These are phyloP conservation scores for Trichoderma semiorbis DNA, from an alignment of 2,329 filamentous ascomycete species.

Conservation along the genomic window DNA sequence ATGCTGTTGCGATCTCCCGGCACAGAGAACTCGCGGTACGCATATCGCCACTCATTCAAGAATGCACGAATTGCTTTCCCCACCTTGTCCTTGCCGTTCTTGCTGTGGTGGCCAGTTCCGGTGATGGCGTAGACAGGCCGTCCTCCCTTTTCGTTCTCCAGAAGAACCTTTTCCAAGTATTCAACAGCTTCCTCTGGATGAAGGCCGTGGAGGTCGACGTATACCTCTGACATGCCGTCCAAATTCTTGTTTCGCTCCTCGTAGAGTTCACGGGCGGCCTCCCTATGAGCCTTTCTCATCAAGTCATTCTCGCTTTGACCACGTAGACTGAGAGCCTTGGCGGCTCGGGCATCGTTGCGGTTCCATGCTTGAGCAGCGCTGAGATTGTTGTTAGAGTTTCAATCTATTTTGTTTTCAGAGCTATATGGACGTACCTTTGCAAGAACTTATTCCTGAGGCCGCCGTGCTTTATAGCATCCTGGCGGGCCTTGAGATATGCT, in stretches of 20 bases:
- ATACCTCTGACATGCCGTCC: conserved; percentile 66
- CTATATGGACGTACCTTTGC: conserved; percentile 63
- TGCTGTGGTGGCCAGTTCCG: conserved; percentile 94
- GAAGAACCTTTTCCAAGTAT: conserved; percentile 82
- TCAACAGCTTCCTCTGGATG: conserved; percentile 96
- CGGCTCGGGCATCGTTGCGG: conserved; percentile 91
- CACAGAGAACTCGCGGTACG: conserved; percentile 93
- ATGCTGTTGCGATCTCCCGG: conserved; percentile 83
- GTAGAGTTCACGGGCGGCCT: conserved; percentile 87
- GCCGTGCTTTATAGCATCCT: conserved; percentile 95
- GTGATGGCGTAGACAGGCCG: conserved; percentile 92
- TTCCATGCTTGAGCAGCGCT: conserved; percentile 98
- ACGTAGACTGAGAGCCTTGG: conserved; percentile 88
- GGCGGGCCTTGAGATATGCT: conserved; percentile 88
- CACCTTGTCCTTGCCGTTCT: conserved; percentile 98
- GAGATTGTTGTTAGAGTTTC: conserved; percentile 18
- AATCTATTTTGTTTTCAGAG: neutral
- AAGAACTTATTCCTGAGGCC: conserved; percentile 95
- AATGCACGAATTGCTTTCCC: conserved; percentile 89
- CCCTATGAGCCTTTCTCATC: conserved; percentile 94
- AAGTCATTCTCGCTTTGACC: conserved; percentile 96
- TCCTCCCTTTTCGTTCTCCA: conserved; percentile 71
- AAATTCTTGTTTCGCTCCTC: conserved; percentile 82
- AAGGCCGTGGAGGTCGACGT: conserved; percentile 96
- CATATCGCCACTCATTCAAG: conserved; percentile 92